Conservation (phyloP, 768 basidiomycete species). For the Trametes cingulata region DNA sequence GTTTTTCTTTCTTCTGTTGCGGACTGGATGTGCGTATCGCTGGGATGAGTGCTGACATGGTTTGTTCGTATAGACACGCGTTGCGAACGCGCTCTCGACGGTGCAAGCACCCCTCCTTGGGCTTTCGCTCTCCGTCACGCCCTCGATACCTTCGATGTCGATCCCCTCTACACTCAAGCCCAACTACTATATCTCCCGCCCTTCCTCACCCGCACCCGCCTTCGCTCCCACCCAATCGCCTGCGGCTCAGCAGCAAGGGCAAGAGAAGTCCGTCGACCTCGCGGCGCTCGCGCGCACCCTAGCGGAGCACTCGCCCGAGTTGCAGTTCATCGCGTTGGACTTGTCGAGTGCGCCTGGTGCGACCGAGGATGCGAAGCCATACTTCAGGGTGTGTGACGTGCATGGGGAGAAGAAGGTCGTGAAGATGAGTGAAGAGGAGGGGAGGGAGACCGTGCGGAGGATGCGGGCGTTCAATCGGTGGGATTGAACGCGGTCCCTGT, state of each 20-base stretch:
- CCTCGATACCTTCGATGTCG: constrained; percentile 2
- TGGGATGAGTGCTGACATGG: neutral
- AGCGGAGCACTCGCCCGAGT: constrained; percentile 3
- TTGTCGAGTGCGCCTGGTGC: constrained; percentile 1
- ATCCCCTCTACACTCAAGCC: neutral
- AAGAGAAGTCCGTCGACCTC: constrained; percentile 2
- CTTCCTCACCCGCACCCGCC: no score
- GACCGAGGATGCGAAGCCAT: neutral
- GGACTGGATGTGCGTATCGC: neutral
- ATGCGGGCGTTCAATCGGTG: constrained; percentile 17
- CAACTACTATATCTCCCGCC: no score
- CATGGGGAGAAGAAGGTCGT: neutral
- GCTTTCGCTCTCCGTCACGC: constrained; percentile 12
- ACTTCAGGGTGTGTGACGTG: constrained; percentile 2
- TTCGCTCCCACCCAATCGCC: neutral
- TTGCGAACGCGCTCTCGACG: neutral
- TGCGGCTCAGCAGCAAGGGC: no score
- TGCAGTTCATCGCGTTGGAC: constrained; percentile 12
- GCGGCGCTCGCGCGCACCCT: constrained; percentile 2
- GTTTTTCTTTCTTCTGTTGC: neutral
- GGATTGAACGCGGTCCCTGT: constrained; percentile 3
- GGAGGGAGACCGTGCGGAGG: neutral
- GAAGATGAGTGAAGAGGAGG: constrained; percentile 6
- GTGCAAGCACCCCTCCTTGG: constrained; percentile 1
- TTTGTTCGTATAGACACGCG: neutral